Base-by-base conservation (phyloP, 176 grass and related monocot genomes). In the Cocos nucifera region DNA sequence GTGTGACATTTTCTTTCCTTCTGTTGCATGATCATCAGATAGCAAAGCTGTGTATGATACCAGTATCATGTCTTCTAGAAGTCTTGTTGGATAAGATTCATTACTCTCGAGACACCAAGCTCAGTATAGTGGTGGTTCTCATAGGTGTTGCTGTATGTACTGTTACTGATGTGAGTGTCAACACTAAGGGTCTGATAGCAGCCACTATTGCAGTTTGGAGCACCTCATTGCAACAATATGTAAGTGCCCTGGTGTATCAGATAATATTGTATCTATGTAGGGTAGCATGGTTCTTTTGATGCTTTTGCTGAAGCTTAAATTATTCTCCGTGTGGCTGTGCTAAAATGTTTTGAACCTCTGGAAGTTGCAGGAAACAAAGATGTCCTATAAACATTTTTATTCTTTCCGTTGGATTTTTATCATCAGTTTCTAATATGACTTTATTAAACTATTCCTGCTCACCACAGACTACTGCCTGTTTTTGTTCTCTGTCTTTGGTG, bases 31-130 rank as follows among this genome's bases (percentile, higher is more conserved):
- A 69, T 58, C 26, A 64, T 54, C 80, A 97, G 92, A 91, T 97
- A 70, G 83, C 92, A 52, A 97, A 97, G 69, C 63, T 97, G 25
- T 88, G 87, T 67, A 97, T 91, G 87, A 97, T 97, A 79, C 92
- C 92, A 26, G 92, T 83, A n/a, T 97, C 87, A 70, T 97, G 92
- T 65, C 87, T 97, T 80, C 78, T 97, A 50, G 92, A 91, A 64
- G 83, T 91, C 71, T 76, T 83, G 54, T 97, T 97, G 51, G 92
- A 97, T 65, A 84, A 87, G 39, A 80, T 97, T 17, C 87, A 71
- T 61, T 97, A 97, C 57, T 91, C 87, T 9, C 59, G 62, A 61
- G 73, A 83, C 62, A 97, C 92, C 56, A 97, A 91, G 59, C 73
- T 97, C 54, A 97, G 92, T 79, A 97, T 97, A 79, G 58, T 78